These are phyloP conservation scores for Sicyos edulis DNA, from an alignment of 306 rosid species.

Conservation along the genomic window DNA sequence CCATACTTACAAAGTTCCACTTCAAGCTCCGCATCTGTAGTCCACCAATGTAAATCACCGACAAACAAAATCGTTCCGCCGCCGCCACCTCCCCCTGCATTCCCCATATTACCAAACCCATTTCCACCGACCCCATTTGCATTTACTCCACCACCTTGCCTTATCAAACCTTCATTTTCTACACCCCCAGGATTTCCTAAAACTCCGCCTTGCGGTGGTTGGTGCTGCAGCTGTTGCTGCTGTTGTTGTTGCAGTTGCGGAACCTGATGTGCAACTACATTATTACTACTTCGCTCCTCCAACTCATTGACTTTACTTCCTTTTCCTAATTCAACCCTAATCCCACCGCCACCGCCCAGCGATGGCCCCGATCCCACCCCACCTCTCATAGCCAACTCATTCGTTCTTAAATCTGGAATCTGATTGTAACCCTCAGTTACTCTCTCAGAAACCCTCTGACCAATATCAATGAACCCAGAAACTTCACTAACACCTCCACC, in stretches of 20 bases:
- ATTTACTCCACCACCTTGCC: slow-evolving; percentile 45
- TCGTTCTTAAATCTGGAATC: slow-evolving; percentile 65
- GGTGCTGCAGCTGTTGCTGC: slow-evolving; percentile 24
- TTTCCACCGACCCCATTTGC: slow-evolving; percentile 38
- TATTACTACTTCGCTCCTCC: slow-evolving; percentile 52
- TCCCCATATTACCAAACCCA: slow-evolving; percentile 26
- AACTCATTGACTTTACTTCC: slow-evolving; percentile 46
- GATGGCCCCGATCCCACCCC: slow-evolving; percentile 36
- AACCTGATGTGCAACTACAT: slow-evolving; percentile 39
- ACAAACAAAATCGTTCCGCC: slow-evolving; percentile 66
- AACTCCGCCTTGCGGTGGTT: slow-evolving; percentile 30
- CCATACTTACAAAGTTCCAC: slow-evolving; percentile 78
- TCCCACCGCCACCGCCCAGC: slow-evolving; percentile 47
- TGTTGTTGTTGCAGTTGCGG: slow-evolving; percentile 36
- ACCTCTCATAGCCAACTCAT: slow-evolving; percentile 39
- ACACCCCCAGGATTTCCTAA: slow-evolving; percentile 39
- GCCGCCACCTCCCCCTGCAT: slow-evolving; percentile 37
- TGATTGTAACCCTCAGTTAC: slow-evolving; percentile 40
- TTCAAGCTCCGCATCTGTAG: slow-evolving; percentile 89
- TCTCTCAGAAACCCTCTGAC: slow-evolving; percentile 40
- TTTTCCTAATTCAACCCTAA: slow-evolving; percentile 78
- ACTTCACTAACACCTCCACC: slow-evolving; percentile 36
- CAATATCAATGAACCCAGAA: slow-evolving; percentile 26
- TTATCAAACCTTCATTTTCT: slow-evolving; percentile 51
- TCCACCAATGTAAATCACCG: slow-evolving; percentile 99